phyloP scores from a whole-genome alignment of 768 basidiomycete genomes.

The Phanerochaete sordida region DNA sequence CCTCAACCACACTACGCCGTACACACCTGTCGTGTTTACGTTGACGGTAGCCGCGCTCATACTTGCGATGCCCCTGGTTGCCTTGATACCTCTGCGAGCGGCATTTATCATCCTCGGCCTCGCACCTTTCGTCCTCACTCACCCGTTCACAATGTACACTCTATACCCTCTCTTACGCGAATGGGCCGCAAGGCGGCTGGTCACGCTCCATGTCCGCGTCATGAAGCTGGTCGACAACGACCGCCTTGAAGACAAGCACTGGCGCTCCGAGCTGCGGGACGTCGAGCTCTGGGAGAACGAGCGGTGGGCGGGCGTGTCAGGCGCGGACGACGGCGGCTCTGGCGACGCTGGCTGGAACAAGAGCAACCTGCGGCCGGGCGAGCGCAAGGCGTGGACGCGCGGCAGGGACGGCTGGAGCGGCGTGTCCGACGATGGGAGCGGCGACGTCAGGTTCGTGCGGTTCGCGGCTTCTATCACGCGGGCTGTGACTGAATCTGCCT shows the following conservation, averaged over 20 bases:
- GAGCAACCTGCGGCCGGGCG: constrained; percentile 32
- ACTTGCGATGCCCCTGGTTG: constrained; percentile 24
- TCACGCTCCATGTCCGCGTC: constrained; percentile 18
- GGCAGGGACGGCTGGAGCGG: constrained; percentile 71
- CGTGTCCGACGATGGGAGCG: constrained; percentile 38
- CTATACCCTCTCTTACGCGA: constrained; percentile 30
- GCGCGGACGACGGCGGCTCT: constrained; percentile 14
- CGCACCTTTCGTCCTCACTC: constrained; percentile 46
- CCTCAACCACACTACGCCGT: constrained; percentile 47
- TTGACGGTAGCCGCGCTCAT: constrained; percentile 42
- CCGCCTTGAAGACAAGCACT: constrained; percentile 56
- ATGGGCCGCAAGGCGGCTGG: constrained; percentile 11
- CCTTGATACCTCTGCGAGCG: constrained; percentile 34
- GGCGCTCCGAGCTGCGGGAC: constrained; percentile 59
- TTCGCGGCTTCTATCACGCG: not conserved
- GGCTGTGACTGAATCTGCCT: not conserved
- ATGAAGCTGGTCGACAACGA: constrained; percentile 57
- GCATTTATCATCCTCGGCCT: constrained; percentile 52
- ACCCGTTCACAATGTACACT: constrained; percentile 38
- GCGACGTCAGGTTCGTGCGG: constrained; percentile 59
- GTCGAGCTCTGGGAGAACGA: constrained; percentile 86
- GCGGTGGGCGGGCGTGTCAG: constrained; percentile 36
- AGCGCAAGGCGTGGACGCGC: constrained; percentile 67
- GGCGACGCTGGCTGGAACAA: constrained; percentile 35
- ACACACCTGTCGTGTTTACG: constrained; percentile 52